Percentiles rank a stretch among this genome's conserved stretches.
These are phyloP conservation scores for Shiraia sp. DNA, from an alignment of 2,329 filamentous ascomycete species.

Conservation along the genomic window DNA sequence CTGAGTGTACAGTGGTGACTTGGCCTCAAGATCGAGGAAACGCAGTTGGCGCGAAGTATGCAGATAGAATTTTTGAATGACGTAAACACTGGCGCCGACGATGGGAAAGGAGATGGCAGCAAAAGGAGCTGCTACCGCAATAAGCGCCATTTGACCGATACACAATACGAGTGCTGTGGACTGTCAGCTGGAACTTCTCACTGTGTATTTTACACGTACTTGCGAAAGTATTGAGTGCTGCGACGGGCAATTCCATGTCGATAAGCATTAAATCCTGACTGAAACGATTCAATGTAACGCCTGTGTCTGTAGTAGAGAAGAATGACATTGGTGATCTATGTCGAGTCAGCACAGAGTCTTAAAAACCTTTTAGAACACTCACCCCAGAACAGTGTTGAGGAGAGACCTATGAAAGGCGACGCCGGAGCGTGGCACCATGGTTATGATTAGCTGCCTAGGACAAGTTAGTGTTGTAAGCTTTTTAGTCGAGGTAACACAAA, in stretches of 20 bases:
- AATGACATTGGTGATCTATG: constrained; percentile 47
- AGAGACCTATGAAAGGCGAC: constrained; percentile 54
- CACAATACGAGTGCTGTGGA: constrained; percentile 35
- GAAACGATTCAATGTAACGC: constrained; percentile 53
- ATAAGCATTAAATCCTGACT: constrained; percentile 55
- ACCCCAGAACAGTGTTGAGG: constrained; percentile 54
- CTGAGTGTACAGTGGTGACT: constrained; percentile 56
- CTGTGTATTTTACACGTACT: constrained; percentile 15
- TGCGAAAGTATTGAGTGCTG: constrained; percentile 39
- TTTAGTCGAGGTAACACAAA: neutral
- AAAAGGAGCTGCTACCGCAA: constrained; percentile 46
- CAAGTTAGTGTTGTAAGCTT: neutral
- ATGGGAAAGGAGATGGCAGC: constrained; percentile 48
- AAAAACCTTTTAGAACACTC: constrained; percentile 4
- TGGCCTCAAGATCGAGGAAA: constrained; percentile 58
- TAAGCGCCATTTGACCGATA: constrained; percentile 41
- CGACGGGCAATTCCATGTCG: constrained; percentile 48
- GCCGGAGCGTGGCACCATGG: constrained; percentile 59
- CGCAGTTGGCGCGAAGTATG: constrained; percentile 54
- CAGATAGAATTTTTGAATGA: constrained; percentile 53
- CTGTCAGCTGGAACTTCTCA: constrained; percentile 3
- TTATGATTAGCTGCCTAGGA: constrained; percentile 54
- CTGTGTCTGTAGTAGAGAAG: constrained; percentile 50
- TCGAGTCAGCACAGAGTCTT: constrained; percentile 12
- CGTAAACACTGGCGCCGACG: constrained; percentile 43